A percentile compares a stretch with the other conserved stretches of the same genome.
These are phyloP conservation scores for Cyberlindnera euphorbiae DNA, from an alignment of 805 yeast genomes.

Conservation along the genomic window DNA sequence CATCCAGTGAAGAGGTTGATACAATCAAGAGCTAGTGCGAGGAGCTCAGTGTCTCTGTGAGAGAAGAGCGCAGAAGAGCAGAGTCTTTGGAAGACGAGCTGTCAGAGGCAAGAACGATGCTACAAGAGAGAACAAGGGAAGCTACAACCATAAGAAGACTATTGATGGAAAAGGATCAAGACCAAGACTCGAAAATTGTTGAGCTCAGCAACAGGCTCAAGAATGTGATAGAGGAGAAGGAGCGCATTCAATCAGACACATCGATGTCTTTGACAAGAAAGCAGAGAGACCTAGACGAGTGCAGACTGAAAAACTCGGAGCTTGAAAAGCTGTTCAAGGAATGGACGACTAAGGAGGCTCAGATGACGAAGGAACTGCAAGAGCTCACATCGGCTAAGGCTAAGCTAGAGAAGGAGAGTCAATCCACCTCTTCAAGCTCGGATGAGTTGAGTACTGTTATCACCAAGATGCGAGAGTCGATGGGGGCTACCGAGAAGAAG, in stretches of 20 bases:
- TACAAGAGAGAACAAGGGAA: slow-evolving; percentile 82
- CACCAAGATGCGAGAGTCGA: slow-evolving; percentile 47
- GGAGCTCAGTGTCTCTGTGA: slow-evolving; percentile 60
- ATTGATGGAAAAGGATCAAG: slow-evolving; percentile 63
- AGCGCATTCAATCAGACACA: slow-evolving; percentile 50
- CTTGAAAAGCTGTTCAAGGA: slow-evolving; percentile 34
- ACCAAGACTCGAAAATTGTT: slow-evolving; percentile 43
- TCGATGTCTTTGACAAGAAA: slow-evolving; percentile 46
- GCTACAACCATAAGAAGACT: slow-evolving; percentile 65
- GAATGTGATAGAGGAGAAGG: slow-evolving; percentile 55
- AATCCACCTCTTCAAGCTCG: slow-evolving; percentile 25
- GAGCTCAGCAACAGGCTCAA: slow-evolving; percentile 52
- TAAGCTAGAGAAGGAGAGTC: slow-evolving; percentile 25
- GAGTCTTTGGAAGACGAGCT: slow-evolving; percentile 79
- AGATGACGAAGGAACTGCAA: slow-evolving; percentile 27
- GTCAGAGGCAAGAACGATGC: slow-evolving; percentile 61
- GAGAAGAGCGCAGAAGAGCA: slow-evolving; percentile 55
- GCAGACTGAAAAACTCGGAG: slow-evolving; percentile 38
- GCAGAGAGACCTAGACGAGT: slow-evolving; percentile 64
- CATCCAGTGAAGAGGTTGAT: slow-evolving; percentile 40
- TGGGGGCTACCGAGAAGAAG: slow-evolving; percentile 46
- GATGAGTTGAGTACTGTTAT: slow-evolving; percentile 29
- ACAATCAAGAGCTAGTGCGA: slow-evolving; percentile 62
- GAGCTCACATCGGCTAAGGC: slow-evolving; percentile 28
- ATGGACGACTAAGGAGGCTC: slow-evolving; percentile 34